These are phyloP conservation scores for Ajuga chamaepitys DNA, from an alignment of 257 asterid species.

Conservation along the genomic window DNA sequence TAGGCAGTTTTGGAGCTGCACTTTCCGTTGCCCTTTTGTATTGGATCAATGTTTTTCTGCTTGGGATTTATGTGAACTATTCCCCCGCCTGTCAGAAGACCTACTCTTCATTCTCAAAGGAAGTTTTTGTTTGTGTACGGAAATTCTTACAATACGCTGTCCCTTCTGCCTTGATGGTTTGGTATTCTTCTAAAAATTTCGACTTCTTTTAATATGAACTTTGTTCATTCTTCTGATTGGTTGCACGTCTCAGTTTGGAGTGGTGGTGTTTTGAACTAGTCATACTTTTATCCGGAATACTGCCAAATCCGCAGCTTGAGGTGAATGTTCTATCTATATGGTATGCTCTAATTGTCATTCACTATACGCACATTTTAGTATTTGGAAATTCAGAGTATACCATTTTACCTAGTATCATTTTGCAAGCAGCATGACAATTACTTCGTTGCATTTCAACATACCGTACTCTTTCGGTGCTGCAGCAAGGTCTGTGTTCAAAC, in stretches of 20 bases:
- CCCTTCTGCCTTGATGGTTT: conserved; percentile 24
- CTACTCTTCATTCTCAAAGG: conserved; percentile 12
- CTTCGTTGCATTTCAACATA: conserved; percentile 37
- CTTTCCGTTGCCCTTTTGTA: conserved; percentile 13
- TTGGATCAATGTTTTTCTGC: conserved; percentile 19
- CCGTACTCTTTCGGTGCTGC: conserved; percentile 40
- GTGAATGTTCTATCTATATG: conserved; percentile 18
- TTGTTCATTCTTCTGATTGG: neutral
- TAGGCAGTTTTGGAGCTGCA: conserved; percentile 21
- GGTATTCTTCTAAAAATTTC: neutral
- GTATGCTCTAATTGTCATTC: neutral
- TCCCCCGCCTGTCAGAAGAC: conserved; percentile 14
- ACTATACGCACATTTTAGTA: no score
- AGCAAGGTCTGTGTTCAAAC: no score
- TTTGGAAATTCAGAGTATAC: no score
- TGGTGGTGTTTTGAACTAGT: conserved; percentile 21
- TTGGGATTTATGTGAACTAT: conserved; percentile 13
- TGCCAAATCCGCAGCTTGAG: conserved; percentile 20
- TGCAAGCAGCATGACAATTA: conserved; percentile 31
- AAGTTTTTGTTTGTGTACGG: neutral
- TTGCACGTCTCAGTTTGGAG: neutral
- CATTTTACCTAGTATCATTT: neutral
- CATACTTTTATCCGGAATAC: conserved; percentile 14
- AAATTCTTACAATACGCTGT: conserved; percentile 13
- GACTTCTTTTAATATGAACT: neutral